Evolutionary conservation across 345 rosid species (phyloP), one percentile per base, ranked within the genome.

Genomic region (Citrus trifoliata): DNA sequence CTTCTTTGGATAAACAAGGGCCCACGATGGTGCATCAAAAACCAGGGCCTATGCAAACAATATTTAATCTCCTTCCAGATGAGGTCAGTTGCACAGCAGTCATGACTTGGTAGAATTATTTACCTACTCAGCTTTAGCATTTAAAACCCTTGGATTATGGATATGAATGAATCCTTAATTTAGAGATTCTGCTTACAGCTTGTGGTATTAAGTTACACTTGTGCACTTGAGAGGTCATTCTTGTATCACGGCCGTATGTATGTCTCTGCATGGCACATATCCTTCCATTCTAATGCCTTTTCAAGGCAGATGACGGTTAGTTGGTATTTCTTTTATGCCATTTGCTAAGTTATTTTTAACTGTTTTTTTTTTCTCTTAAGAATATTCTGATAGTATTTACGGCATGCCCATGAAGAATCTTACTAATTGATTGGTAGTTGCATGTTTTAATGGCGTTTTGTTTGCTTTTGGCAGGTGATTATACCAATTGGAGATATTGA

Each of bases 221-320:
- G 98, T 84, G 99, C 95, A 65, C 87, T 96, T 70, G 99, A 96
- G 89, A 88, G 99, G 84, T 96, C 99, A 74, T 96, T 96, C 86
- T 84, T 96, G 86, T 96, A 96, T 79, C 99, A 96, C 77, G 99
- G 99, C 72, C 97, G 99, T 65, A 96, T 91, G 89, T 96, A 94
- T 86, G 98, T 94, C 80, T 96, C 98, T 28, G 88, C 99, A 35
- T 96, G 99, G 99, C 94, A 91, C 85, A 94, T 96, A 80, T 96
- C 97, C 89, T 96, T 96, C 83, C 99, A 94, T 88, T 94, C 98
- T 51, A 96, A 96, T 84, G 95, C 94, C 75, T 96, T 96, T 79
- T 96, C 99, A 71, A 96, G 94, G 91, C 99, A 96, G 83, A 90
- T 96, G 91, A 96, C 91, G 99, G 99, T 94, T 59, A 81, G 92